Evolutionary conservation across 176 grass and related monocot genomes (phyloP).

Genomic region (Oropetium thomaeum): DNA sequence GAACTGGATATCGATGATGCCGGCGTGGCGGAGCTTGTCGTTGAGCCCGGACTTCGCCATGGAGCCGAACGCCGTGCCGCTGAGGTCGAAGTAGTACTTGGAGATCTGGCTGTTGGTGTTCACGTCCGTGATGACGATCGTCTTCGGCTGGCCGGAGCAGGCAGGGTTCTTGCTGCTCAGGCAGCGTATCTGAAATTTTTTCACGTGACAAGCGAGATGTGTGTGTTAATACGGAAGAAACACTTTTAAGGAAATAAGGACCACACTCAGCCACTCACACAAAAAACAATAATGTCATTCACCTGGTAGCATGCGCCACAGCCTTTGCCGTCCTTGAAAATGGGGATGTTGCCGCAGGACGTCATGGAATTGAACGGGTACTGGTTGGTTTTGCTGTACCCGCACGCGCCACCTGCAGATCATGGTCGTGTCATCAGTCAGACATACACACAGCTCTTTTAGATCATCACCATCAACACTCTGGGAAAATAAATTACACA

Average conservation of each 20-base stretch:
- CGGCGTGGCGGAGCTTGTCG: conserved; percentile 44
- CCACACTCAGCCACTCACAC: neutral
- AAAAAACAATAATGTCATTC: neutral
- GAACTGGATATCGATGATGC: conserved; percentile 53
- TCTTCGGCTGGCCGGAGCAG: conserved; percentile 47
- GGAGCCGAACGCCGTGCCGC: conserved; percentile 60
- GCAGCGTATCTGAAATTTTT: conserved; percentile 43
- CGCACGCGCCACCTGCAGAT: conserved; percentile 48
- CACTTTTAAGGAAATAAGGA: no score
- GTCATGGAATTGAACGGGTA: conserved; percentile 61
- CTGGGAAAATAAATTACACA: neutral
- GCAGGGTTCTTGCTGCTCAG: neutral
- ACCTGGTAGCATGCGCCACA: conserved; percentile 66
- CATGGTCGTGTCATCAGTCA: neutral
- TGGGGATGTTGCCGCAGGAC: conserved; percentile 31
- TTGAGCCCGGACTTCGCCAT: conserved; percentile 37
- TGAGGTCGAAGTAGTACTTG: conserved; percentile 51
- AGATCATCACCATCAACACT: no score
- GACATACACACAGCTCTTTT: neutral
- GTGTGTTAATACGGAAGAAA: no score
- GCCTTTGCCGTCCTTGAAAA: conserved; percentile 49
- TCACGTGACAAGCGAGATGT: neutral
- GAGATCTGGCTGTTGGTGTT: conserved; percentile 37
- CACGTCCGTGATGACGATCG: conserved; percentile 55
- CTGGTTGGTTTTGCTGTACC: conserved; percentile 40